A percentile compares a stretch with the other conserved stretches of the same genome.
These are phyloP conservation scores for Apiotrichum mycotoxinovorans DNA, from an alignment of 1,284 basidiomycete species.

Conservation along the genomic window DNA sequence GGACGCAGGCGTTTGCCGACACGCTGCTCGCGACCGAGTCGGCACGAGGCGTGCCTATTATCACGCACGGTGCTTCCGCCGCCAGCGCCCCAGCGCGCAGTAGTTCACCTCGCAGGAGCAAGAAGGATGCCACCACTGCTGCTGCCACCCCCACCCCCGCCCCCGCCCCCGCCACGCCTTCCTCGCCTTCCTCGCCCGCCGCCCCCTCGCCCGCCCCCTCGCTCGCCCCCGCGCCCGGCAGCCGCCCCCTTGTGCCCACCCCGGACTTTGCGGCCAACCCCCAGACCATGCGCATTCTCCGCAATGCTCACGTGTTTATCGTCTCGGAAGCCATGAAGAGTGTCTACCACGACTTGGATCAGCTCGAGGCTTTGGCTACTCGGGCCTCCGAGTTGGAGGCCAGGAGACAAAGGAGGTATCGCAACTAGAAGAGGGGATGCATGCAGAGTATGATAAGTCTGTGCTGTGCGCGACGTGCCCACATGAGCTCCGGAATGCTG, in stretches of 20 bases:
- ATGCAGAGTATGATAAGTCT: too few species aligned
- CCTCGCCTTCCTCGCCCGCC: too few species aligned
- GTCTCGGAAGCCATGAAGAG: background rate
- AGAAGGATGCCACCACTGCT: too few species aligned
- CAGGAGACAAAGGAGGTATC: background rate
- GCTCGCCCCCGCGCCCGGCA: too few species aligned
- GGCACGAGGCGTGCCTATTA: background rate
- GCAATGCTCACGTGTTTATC: constrained; percentile 3
- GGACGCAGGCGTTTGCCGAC: background rate
- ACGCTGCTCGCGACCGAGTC: background rate
- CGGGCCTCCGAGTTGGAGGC: background rate
- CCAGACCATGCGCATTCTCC: background rate
- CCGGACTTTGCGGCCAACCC: constrained; percentile 3
- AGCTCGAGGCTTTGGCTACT: background rate
- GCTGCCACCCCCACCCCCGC: too few species aligned
- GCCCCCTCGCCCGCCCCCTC: too few species aligned
- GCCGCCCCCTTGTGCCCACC: background rate
- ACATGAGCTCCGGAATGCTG: too few species aligned
- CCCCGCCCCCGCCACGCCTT: too few species aligned
- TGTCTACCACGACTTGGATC: constrained; percentile 3
- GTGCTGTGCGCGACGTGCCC: too few species aligned
- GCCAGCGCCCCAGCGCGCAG: background rate
- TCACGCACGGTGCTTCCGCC: background rate
- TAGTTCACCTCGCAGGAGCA: too few species aligned
- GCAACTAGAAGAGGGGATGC: too few species aligned